Percentiles rank a stretch among this genome's conserved stretches.
phyloP scores from a whole-genome alignment of 2,329 filamentous ascomycete genomes.

The Sclerotinia borealis region DNA sequence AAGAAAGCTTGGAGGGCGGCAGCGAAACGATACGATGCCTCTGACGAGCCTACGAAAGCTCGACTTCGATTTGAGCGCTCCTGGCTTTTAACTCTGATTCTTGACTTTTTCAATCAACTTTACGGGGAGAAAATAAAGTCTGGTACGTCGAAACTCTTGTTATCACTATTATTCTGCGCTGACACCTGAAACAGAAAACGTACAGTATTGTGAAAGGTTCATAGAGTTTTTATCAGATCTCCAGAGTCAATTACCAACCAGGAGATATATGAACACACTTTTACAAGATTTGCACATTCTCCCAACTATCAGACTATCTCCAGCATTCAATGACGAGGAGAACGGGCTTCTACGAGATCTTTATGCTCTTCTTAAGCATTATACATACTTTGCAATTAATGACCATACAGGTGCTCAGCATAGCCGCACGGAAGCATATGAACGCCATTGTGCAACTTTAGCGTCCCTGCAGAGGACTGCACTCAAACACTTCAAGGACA shows the following conservation, averaged over 20 bases:
- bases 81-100: conserved; percentile 81
- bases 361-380: conserved; percentile 74
- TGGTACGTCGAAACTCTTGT: conserved; percentile 33
- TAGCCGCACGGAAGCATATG: conserved; percentile 66
- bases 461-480: conserved; percentile 74
- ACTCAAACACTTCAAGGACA: conserved; percentile 79
- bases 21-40: conserved; percentile 78
- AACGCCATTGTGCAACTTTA: conserved; percentile 69
- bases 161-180: neutral
- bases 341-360: conserved; percentile 78
- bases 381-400: conserved; percentile 81
- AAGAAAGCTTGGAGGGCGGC: conserved; percentile 88
- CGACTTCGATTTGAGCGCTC: conserved; percentile 84
- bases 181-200: conserved; percentile 45
- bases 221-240: conserved; percentile 85
- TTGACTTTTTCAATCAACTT: conserved; percentile 74
- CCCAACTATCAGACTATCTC: conserved; percentile 70
- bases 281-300: conserved; percentile 81
- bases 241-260: conserved; percentile 86
- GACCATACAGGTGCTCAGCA: conserved; percentile 81
- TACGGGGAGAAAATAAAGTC: conserved; percentile 49
- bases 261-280: conserved; percentile 86
- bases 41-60: conserved; percentile 72
- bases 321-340: conserved; percentile 67
- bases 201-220: conserved; percentile 87